A percentile compares a stretch with the other conserved stretches of the same genome.
These are phyloP conservation scores for Kluyveromyces dobzhanskii DNA, from an alignment of 805 yeast species.

Conservation along the genomic window DNA sequence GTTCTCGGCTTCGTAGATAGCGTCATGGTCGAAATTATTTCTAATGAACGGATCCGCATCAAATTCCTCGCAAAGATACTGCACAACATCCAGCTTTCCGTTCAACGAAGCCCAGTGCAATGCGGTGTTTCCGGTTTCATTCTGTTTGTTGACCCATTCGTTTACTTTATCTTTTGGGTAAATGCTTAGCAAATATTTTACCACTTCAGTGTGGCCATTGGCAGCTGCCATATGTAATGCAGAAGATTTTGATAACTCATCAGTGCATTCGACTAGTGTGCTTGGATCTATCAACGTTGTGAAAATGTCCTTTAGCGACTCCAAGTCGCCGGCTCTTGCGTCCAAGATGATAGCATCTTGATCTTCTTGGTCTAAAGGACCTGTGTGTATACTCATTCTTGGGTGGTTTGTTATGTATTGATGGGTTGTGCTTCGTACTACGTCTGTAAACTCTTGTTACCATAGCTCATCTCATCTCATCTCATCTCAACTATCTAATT, in stretches of 20 bases:
- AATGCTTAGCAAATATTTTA: slow-evolving; percentile 48
- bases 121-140: slow-evolving; percentile 86
- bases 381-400: slow-evolving; percentile 24
- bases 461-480: not conserved
- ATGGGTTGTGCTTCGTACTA: too few species aligned
- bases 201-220: slow-evolving; percentile 74
- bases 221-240: slow-evolving; percentile 95
- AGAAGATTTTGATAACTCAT: slow-evolving; percentile 58
- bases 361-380: slow-evolving; percentile 55
- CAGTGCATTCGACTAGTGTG: slow-evolving; percentile 40
- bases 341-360: slow-evolving; percentile 74
- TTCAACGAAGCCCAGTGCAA: slow-evolving; percentile 94
- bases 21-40: slow-evolving; percentile 72
- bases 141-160: slow-evolving; percentile 42
- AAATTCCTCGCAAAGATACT: slow-evolving; percentile 61
- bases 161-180: slow-evolving; percentile 37
- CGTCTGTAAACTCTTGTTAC: not conserved
- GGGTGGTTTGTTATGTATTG: not conserved
- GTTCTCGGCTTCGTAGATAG: slow-evolving; percentile 82
- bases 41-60: slow-evolving; percentile 75
- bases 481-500: not conserved
- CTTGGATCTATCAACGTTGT: slow-evolving; percentile 43
- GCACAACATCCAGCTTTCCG: slow-evolving; percentile 69
- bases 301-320: slow-evolving; percentile 61
- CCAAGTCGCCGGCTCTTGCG: slow-evolving; percentile 84